Evolutionary conservation across 352 stramenopile genomes (phyloP).

Genomic region (Phytophthora sansomeana): DNA sequence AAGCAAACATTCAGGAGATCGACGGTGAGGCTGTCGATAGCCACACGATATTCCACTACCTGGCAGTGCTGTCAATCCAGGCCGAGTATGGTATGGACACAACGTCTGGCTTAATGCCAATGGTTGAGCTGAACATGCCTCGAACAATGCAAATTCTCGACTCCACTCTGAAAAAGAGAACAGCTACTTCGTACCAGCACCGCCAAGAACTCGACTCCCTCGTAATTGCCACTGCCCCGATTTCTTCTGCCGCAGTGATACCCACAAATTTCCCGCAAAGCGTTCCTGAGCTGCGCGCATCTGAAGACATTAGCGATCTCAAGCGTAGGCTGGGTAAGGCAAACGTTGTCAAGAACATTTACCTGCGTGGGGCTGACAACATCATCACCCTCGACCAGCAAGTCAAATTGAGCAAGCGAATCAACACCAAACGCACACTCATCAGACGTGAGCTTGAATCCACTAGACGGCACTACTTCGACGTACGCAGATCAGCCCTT

Average conservation of each 20-base stretch:
- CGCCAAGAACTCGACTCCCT: conserved; percentile 46
- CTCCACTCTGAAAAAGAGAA: conserved; percentile 65
- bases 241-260: conserved; percentile 8
- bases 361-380: conserved; percentile 36
- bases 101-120: conserved; percentile 54
- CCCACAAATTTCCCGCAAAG: conserved; percentile 7
- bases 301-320: conserved; percentile 21
- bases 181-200: conserved; percentile 40
- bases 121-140: conserved; percentile 71
- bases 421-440: conserved; percentile 46
- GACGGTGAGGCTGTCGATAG: conserved; percentile 69
- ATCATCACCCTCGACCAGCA: conserved; percentile 50
- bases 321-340: conserved; percentile 26
- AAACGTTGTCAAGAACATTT: conserved; percentile 41
- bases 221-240: conserved; percentile 18
- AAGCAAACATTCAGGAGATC: conserved; percentile 56
- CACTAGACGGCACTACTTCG: conserved; percentile 49
- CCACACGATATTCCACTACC: conserved; percentile 73
- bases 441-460: conserved; percentile 56
- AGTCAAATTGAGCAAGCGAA: conserved; percentile 49
- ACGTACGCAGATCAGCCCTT: conserved; percentile 48
- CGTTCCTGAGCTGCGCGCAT: conserved; percentile 12
- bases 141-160: conserved; percentile 77
- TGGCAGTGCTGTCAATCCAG: conserved; percentile 70
- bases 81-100: conserved; percentile 55